Conservation (phyloP, 257 asterid genomes). For the Lycium barbarum region DNA sequence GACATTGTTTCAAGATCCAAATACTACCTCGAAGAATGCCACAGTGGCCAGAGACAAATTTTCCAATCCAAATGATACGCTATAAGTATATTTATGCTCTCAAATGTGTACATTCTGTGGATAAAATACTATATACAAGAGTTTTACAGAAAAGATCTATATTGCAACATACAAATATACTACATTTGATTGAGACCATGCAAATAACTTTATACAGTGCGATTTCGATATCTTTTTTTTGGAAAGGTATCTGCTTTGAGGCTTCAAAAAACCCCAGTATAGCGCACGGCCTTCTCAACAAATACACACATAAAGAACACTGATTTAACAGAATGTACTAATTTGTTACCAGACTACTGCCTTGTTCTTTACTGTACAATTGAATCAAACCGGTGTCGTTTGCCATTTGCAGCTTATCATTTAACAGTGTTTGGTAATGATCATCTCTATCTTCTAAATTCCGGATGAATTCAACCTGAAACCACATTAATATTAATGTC, state of each 20-base stretch:
- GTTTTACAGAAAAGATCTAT: not conserved
- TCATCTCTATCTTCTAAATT: conserved; percentile 73
- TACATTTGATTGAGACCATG: not conserved
- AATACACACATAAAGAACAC: conserved; percentile 15
- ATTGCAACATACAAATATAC: not conserved
- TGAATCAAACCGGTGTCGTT: conserved; percentile 48
- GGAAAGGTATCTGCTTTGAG: conserved; percentile 1
- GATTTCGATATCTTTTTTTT: not conserved
- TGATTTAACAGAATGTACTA: not conserved
- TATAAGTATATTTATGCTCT: not conserved
- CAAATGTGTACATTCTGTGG: not conserved
- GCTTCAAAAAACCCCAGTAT: not conserved
- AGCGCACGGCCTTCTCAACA: not conserved
- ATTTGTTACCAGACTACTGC: conserved; percentile 21
- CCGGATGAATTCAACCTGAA: conserved; percentile 68
- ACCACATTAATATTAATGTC: conserved; percentile 5
- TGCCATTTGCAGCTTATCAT: conserved; percentile 71
- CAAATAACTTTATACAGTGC: not conserved
- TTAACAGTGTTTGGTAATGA: conserved; percentile 66
- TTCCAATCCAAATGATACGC: not conserved
- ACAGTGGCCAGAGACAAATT: not conserved
- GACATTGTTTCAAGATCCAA: not conserved
- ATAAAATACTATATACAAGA: conserved; percentile 1
- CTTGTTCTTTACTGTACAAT: conserved; percentile 42
- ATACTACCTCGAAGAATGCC: not conserved